These are phyloP conservation scores for Telopea speciosissima DNA, from an alignment of 177 flowering plant genomes.

Conservation along the genomic window DNA sequence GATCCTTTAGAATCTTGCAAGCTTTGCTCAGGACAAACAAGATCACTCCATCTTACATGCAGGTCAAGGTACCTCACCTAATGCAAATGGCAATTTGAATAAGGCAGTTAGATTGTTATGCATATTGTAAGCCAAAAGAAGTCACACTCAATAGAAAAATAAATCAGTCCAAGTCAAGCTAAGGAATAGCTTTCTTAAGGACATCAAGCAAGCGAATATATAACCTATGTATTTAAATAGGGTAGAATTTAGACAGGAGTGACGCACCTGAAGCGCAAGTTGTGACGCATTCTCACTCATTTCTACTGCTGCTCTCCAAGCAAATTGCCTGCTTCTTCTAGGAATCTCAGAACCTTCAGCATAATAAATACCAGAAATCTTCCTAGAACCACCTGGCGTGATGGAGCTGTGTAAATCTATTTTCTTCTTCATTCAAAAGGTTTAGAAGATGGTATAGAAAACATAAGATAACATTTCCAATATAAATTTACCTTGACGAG, in stretches of 20 bases:
- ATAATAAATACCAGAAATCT: conserved; percentile 56
- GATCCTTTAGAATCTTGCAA: conserved; percentile 62
- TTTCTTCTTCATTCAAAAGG: neutral
- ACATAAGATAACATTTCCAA: too few relatives aligned
- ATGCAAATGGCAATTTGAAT: conserved; percentile 18
- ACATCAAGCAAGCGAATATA: neutral
- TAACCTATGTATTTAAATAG: neutral
- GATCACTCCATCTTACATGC: conserved; percentile 86
- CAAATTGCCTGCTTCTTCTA: conserved; percentile 64
- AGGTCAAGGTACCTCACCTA: conserved; percentile 88
- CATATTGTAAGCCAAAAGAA: neutral
- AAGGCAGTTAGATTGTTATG: neutral
- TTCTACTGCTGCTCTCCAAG: conserved; percentile 94
- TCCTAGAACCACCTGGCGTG: conserved; percentile 65
- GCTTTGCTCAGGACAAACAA: conserved; percentile 71
- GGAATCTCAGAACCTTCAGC: conserved; percentile 66
- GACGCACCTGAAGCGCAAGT: conserved; percentile 89
- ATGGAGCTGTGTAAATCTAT: neutral
- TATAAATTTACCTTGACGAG: conserved; percentile 65
- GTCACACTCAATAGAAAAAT: neutral
- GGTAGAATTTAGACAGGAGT: neutral
- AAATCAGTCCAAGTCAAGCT: neutral
- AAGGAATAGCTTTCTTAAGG: neutral
- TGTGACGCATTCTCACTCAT: conserved; percentile 65
- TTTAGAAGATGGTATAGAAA: neutral